Evolutionary conservation across 2,329 filamentous ascomycete genomes (phyloP).

Genomic region (Diaporthe aspalathi): DNA sequence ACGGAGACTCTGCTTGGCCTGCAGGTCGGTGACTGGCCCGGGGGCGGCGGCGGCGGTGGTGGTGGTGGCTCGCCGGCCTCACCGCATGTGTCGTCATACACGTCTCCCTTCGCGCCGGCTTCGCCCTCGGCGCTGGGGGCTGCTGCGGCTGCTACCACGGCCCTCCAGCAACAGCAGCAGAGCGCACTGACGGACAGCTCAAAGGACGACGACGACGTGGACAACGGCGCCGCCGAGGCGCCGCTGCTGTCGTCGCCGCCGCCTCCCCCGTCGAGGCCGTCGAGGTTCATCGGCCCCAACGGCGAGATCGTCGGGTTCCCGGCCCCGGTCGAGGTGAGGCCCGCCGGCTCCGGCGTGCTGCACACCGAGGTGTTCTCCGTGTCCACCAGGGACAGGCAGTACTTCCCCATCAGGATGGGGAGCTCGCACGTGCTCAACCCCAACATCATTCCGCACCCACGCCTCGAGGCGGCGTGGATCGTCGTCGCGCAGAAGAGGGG

Average conservation of each 20-base stretch:
- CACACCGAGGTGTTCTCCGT: constrained; percentile 58
- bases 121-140: background rate
- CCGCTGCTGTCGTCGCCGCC: background rate
- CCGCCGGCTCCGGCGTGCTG: constrained; percentile 19
- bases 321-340: constrained; percentile 16
- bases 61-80: constrained; percentile 18
- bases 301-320: constrained; percentile 32
- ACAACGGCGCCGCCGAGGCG: no score
- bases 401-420: constrained; percentile 62
- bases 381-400: constrained; percentile 58
- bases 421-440: constrained; percentile 60
- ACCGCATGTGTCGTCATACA: constrained; percentile 1
- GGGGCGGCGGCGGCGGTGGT: background rate
- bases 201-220: background rate
- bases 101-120: constrained; percentile 7
- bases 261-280: background rate
- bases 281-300: constrained; percentile 14
- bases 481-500: constrained; percentile 59
- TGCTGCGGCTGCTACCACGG: background rate
- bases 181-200: constrained; percentile 1
- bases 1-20: constrained; percentile 15
- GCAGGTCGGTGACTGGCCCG: constrained; percentile 21
- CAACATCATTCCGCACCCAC: constrained; percentile 68
- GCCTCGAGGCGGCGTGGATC: constrained; percentile 58
- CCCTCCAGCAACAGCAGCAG: constrained; percentile 1